These are phyloP conservation scores for Flaveria linearis DNA, from an alignment of 129 eudicot species.

Conservation along the genomic window DNA sequence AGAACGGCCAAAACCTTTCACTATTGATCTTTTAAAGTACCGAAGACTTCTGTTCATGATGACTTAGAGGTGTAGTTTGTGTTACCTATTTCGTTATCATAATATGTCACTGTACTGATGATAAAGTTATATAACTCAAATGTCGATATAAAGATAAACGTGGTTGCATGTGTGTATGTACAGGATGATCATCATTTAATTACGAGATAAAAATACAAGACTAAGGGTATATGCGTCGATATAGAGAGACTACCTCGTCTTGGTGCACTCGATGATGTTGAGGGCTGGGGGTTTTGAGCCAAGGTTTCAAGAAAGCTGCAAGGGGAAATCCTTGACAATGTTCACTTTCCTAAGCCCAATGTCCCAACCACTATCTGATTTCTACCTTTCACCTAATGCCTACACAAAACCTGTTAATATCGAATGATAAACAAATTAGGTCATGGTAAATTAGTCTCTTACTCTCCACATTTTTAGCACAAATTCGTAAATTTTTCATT, in stretches of 20 bases:
- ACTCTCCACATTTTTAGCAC: not conserved
- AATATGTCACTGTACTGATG: too few species aligned
- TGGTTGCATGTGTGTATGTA: not conserved
- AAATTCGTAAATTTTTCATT: not conserved
- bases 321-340: conserved; percentile 44
- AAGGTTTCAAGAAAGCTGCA: conserved; percentile 29
- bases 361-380: conserved; percentile 77
- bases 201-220: too few species aligned
- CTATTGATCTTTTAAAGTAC: not conserved
- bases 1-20: not conserved
- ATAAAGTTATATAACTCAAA: too few species aligned
- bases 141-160: not conserved
- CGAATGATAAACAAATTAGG: conserved; percentile 9
- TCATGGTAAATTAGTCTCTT: not conserved
- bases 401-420: conserved; percentile 57
- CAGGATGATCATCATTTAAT: not conserved
- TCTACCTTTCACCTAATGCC: conserved; percentile 86
- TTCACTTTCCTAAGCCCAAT: conserved; percentile 66
- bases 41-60: not conserved
- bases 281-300: conserved; percentile 48
- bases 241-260: conserved; percentile 55
- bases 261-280: conserved; percentile 76
- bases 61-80: too few species aligned
- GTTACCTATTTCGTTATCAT: too few species aligned
- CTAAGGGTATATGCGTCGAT: too few species aligned